These are phyloP conservation scores for Umbelopsis ramanniana DNA, from an alignment of 192 early-diverging fungal genomes.

Conservation along the genomic window DNA sequence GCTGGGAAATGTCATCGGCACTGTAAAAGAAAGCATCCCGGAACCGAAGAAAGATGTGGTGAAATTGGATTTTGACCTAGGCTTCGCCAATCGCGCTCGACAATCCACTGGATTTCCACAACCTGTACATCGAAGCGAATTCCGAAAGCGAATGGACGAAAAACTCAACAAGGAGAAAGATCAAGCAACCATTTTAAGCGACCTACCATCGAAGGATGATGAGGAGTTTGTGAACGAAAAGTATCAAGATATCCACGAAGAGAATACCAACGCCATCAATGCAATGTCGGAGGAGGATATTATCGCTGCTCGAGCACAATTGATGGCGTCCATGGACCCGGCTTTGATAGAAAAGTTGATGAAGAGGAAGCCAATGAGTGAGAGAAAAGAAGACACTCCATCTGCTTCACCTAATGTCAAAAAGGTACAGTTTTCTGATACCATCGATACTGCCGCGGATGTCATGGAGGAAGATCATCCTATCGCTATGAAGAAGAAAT, in stretches of 20 bases:
- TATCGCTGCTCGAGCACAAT: conserved; percentile 65
- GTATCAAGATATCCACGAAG: conserved; percentile 58
- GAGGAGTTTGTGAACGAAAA: conserved; percentile 16
- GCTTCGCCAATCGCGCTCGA: neutral
- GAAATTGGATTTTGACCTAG: conserved; percentile 23
- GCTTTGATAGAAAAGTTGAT: conserved; percentile 67
- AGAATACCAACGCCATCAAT: conserved; percentile 53
- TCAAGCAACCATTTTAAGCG: neutral
- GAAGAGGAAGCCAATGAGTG: conserved; percentile 31
- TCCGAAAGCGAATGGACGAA: conserved; percentile 27
- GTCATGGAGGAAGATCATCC: conserved; percentile 47
- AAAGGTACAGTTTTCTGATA: conserved; percentile 35
- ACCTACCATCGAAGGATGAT: neutral
- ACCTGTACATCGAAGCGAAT: conserved; percentile 42
- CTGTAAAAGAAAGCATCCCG: conserved; percentile 27
- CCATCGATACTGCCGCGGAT: conserved; percentile 11
- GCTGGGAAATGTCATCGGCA: conserved; percentile 32
- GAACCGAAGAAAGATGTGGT: conserved; percentile 20
- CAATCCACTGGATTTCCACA: conserved; percentile 42
- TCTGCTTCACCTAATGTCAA: neutral
- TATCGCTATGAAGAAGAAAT: conserved; percentile 52
- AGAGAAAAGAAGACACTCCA: conserved; percentile 35
- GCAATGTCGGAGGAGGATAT: conserved; percentile 78
- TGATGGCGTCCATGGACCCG: conserved; percentile 65
- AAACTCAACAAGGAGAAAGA: conserved; percentile 20